Percentiles rank a stretch among this genome's conserved stretches.
phyloP scores from a whole-genome alignment of 164 flowering plant species.

The Annona squamosa region DNA sequence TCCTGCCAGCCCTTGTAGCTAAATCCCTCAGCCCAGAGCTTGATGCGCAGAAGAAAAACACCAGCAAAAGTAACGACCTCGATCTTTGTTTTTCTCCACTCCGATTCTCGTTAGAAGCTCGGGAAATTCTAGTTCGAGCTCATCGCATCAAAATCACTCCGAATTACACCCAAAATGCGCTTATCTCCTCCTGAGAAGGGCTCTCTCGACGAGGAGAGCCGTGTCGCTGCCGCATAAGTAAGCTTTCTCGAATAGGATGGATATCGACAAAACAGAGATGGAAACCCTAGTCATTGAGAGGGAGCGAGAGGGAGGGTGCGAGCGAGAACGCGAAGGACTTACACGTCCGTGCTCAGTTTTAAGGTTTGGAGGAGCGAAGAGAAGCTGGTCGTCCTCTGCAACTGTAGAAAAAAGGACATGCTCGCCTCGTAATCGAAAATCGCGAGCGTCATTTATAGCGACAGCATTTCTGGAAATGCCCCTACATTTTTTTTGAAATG shows the following conservation, averaged over 20 bases:
- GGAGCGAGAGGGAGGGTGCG: conserved; percentile 1
- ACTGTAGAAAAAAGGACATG: conserved; percentile 10
- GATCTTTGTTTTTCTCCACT: not conserved
- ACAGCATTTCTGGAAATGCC: conserved; percentile 20
- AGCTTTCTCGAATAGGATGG: not conserved
- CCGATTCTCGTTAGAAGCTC: not conserved
- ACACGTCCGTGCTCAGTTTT: not conserved
- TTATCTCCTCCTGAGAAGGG: conserved; percentile 7
- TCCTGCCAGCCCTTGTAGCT: not conserved
- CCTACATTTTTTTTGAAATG: conserved; percentile 5
- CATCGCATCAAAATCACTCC: not conserved
- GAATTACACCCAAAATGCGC: not conserved
- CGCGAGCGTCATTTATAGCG: conserved; percentile 9
- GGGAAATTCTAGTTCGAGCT: not conserved
- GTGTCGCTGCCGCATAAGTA: conserved; percentile 14
- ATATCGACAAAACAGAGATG: conserved; percentile 1
- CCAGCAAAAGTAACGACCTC: not conserved
- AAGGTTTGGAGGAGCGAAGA: conserved; percentile 3
- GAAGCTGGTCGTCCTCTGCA: conserved; percentile 9
- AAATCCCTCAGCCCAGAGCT: not conserved
- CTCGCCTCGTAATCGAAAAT: conserved; percentile 43
- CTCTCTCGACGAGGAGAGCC: conserved; percentile 23
- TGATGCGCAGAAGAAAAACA: not conserved
- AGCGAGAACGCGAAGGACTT: not conserved
- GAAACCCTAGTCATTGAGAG: conserved; percentile 18